phyloP scores from a whole-genome alignment of 805 yeast species.

The Phaffomyces antillensis region DNA sequence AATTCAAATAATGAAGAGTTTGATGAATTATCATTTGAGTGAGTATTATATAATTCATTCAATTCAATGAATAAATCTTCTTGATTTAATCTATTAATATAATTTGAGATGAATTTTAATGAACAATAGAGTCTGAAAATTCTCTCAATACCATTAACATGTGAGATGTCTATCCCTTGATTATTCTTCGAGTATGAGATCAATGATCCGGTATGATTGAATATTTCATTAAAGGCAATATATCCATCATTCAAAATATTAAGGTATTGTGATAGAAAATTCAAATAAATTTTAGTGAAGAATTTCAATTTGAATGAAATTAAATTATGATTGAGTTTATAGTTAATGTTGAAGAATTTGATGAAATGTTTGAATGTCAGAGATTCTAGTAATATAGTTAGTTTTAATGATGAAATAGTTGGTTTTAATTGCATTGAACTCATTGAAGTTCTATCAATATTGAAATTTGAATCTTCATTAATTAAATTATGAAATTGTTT shows the following conservation, averaged over 20 bases:
- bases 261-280: constrained; percentile 32
- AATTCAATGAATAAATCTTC: constrained; percentile 22
- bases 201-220: constrained; percentile 12
- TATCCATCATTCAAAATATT: constrained; percentile 24
- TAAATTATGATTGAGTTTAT: constrained; percentile 29
- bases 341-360: constrained; percentile 18
- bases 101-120: constrained; percentile 14
- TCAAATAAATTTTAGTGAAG: constrained; percentile 38
- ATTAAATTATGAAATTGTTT: constrained; percentile 39
- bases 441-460: constrained; percentile 38
- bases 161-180: constrained; percentile 17
- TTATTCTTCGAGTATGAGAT: constrained; percentile 1
- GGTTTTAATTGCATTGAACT: constrained; percentile 25
- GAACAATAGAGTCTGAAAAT: constrained; percentile 23
- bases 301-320: constrained; percentile 40
- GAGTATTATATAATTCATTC: constrained; percentile 16
- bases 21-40: constrained; percentile 13
- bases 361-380: constrained; percentile 30
- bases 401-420: constrained; percentile 36
- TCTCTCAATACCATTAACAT: constrained; percentile 22
- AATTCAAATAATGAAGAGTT: constrained; percentile 24
- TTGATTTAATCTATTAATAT: constrained; percentile 19
- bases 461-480: constrained; percentile 33
- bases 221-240: constrained; percentile 21
- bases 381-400: constrained; percentile 37